A percentile compares a stretch with the other conserved stretches of the same genome.
phyloP scores from a whole-genome alignment of 225 moss, liverwort and hornwort species.

The Asterella californica region DNA sequence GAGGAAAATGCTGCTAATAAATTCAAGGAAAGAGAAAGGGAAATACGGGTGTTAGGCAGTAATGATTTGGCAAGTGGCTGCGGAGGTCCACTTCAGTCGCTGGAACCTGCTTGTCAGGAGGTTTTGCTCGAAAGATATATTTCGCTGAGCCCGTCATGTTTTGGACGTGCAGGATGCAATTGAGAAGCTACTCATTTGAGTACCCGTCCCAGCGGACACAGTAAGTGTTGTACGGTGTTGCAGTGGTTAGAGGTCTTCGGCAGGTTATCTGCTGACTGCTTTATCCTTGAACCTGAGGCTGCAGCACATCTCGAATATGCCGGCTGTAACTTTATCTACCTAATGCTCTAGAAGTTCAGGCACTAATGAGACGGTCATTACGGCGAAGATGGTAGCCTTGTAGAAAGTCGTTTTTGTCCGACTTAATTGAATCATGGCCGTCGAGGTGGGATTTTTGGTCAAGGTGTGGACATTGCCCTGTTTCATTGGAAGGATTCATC shows the following conservation, averaged over 20 bases:
- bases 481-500: slow-evolving; percentile 20
- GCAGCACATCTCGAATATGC: slow-evolving; percentile 15
- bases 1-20: no score
- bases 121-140: neutral
- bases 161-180: slow-evolving; percentile 61
- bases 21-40: no score
- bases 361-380: slow-evolving; percentile 57
- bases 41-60: no score
- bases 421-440: slow-evolving; percentile 43
- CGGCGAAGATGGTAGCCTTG: slow-evolving; percentile 32
- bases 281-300: slow-evolving; percentile 12
- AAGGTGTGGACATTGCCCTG: slow-evolving; percentile 28
- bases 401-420: slow-evolving; percentile 28
- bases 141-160: neutral
- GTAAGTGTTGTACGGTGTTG: slow-evolving; percentile 12
- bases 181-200: slow-evolving; percentile 82
- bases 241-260: slow-evolving; percentile 9
- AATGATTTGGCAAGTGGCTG: no score
- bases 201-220: neutral
- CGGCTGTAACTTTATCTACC: slow-evolving; percentile 28
- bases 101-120: neutral
- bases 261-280: slow-evolving; percentile 8
- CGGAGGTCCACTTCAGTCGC: neutral
- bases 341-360: slow-evolving; percentile 25
- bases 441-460: slow-evolving; percentile 41